A percentile compares a stretch with the other conserved stretches of the same genome.
Conservation (phyloP, 495 filamentous ascomycete species). For the Cercophora samala region DNA sequence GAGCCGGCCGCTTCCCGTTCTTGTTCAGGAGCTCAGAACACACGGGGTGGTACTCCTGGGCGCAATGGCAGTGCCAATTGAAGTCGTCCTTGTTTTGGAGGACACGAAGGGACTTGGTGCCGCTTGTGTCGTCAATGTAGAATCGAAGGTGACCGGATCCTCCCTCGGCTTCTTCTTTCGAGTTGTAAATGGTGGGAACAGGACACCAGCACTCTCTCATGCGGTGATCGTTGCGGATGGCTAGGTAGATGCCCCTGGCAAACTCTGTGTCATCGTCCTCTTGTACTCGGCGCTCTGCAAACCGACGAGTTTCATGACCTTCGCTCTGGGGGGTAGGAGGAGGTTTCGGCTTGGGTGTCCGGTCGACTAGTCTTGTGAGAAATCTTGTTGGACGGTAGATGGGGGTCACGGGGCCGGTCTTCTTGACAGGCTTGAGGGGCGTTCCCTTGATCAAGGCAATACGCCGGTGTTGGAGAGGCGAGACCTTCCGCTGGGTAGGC, state of each 20-base stretch:
- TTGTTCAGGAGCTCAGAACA: slow-evolving; percentile 20
- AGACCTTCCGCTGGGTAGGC: background rate
- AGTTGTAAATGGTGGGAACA: slow-evolving; percentile 24
- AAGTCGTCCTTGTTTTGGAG: slow-evolving; percentile 27
- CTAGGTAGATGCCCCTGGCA: slow-evolving; percentile 25
- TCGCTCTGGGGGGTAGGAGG: slow-evolving; percentile 11
- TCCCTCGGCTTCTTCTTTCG: slow-evolving; percentile 21
- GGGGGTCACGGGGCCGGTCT: slow-evolving; percentile 1
- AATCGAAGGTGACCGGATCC: slow-evolving; percentile 34
- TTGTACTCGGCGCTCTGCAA: slow-evolving; percentile 15
- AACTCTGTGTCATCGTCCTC: slow-evolving; percentile 22
- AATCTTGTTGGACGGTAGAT: slow-evolving; percentile 1
- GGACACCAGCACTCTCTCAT: slow-evolving; percentile 30
- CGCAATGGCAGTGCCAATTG: slow-evolving; percentile 29
- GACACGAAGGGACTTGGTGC: slow-evolving; percentile 22
- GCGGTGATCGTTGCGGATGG: slow-evolving; percentile 29
- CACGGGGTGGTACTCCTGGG: slow-evolving; percentile 4
- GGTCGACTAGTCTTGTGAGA: slow-evolving; percentile 13
- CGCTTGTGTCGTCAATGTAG: slow-evolving; percentile 12
- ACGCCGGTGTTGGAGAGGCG: slow-evolving; percentile 12
- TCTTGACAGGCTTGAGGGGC: background rate
- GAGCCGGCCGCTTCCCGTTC: slow-evolving; percentile 28
- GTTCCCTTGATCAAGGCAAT: slow-evolving; percentile 14
- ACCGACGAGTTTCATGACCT: slow-evolving; percentile 14
- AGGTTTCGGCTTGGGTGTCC: background rate